Evolutionary conservation across 495 filamentous ascomycete genomes (phyloP).

Genomic region (Penicillium coprophilum): DNA sequence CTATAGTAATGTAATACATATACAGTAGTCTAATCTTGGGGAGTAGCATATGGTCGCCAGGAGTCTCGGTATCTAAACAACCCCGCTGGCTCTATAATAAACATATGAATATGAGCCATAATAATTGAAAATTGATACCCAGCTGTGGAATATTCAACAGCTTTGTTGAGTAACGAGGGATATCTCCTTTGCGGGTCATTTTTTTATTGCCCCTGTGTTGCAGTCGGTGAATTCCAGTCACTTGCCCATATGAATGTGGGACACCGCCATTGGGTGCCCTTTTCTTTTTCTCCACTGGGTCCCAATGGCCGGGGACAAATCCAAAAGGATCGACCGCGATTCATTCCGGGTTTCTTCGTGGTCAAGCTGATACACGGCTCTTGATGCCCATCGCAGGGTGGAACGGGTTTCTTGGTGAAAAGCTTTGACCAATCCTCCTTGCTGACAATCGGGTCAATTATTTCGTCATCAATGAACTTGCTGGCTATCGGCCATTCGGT

Average conservation of each 20-base stretch:
- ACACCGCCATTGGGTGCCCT: conserved; percentile 80
- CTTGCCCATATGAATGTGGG: conserved; percentile 88
- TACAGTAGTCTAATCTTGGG: background rate
- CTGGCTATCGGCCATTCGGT: background rate
- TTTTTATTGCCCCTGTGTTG: conserved; percentile 12
- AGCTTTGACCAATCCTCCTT: conserved; percentile 88
- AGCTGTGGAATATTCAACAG: background rate
- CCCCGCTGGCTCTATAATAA: background rate
- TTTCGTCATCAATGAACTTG: conserved; percentile 23
- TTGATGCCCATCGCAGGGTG: conserved; percentile 76
- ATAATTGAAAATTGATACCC: background rate
- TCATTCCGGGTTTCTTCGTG: conserved; percentile 85
- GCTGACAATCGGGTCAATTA: conserved; percentile 68
- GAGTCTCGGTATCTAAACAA: background rate
- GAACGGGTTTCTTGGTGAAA: conserved; percentile 70
- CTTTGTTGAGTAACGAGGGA: background rate
- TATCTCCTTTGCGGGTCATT: background rate
- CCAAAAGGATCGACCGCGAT: conserved; percentile 83
- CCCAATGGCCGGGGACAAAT: conserved; percentile 80
- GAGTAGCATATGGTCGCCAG: background rate
- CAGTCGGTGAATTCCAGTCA: conserved; percentile 61
- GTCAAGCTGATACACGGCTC: conserved; percentile 79
- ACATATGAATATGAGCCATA: background rate
- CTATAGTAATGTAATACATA: background rate
- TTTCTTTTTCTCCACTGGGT: conserved; percentile 78